These are phyloP conservation scores for Gentiana dahurica DNA, from an alignment of 257 asterid genomes.

Conservation along the genomic window DNA sequence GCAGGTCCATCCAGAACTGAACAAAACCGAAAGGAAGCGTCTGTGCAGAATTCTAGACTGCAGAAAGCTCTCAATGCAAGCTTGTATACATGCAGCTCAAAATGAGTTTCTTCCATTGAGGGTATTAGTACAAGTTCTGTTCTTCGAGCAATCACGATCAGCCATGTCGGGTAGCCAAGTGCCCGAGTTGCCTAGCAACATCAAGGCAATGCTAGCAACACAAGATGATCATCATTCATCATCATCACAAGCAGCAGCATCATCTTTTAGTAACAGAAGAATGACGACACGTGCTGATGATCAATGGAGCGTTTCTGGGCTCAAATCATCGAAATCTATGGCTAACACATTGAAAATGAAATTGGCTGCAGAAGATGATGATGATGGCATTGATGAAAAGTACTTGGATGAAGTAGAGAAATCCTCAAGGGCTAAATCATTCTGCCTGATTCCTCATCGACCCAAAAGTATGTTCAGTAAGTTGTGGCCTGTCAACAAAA, in stretches of 20 bases:
- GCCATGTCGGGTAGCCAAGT: slow-evolving; percentile 52
- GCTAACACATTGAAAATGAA: slow-evolving; percentile 70
- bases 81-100: slow-evolving; percentile 89
- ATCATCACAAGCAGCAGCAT: slow-evolving; percentile 5
- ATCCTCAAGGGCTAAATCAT: slow-evolving; percentile 26
- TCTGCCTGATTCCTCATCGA: slow-evolving; percentile 41
- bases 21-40: slow-evolving; percentile 68
- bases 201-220: slow-evolving; percentile 53
- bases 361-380: slow-evolving; percentile 61
- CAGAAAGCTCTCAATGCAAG: slow-evolving; percentile 62
- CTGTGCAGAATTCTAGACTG: slow-evolving; percentile 62
- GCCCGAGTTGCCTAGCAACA: slow-evolving; percentile 52
- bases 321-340: slow-evolving; percentile 52
- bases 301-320: slow-evolving; percentile 61
- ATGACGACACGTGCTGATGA: slow-evolving; percentile 32
- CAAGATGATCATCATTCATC: slow-evolving; percentile 32
- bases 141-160: slow-evolving; percentile 87
- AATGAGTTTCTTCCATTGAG: slow-evolving; percentile 80
- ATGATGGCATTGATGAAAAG: slow-evolving; percentile 38
- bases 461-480: slow-evolving; percentile 62
- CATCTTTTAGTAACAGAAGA: slow-evolving; percentile 23
- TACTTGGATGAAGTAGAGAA: slow-evolving; percentile 15
- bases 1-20: slow-evolving; percentile 76
- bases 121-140: slow-evolving; percentile 84
- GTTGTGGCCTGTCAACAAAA: slow-evolving; percentile 63